Evolutionary conservation across 106 monocot genomes (phyloP).

Genomic region (Agapanthus africanus): DNA sequence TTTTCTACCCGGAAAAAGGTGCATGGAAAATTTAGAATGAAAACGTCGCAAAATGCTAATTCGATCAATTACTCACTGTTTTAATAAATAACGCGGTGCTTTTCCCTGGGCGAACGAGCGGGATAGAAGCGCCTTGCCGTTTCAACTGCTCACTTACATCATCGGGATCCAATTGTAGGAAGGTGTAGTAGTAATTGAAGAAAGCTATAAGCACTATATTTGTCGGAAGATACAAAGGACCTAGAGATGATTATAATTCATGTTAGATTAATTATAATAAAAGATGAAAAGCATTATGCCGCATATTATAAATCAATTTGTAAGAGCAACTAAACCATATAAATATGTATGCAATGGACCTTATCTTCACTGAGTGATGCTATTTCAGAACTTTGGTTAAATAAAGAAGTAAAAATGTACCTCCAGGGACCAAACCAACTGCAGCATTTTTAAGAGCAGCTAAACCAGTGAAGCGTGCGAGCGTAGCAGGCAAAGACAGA

Average conservation of each 20-base stretch:
- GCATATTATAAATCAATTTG: no score
- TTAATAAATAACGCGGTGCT: slow-evolving; percentile 89
- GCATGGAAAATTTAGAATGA: no score
- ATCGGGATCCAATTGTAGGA: slow-evolving; percentile 97
- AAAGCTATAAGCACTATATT: slow-evolving; percentile 94
- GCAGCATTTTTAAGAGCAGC: slow-evolving; percentile 83
- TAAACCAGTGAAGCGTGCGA: slow-evolving; percentile 89
- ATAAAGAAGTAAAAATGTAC: slow-evolving; percentile 25
- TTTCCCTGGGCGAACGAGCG: slow-evolving; percentile 90
- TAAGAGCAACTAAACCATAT: no score
- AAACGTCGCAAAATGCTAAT: no score
- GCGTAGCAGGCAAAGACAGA: slow-evolving; percentile 86
- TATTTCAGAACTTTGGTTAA: background rate
- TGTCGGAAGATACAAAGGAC: slow-evolving; percentile 83
- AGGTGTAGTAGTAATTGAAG: slow-evolving; percentile 97
- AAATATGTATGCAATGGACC: no score
- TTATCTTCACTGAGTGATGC: background rate
- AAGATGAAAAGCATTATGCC: no score
- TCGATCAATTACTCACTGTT: slow-evolving; percentile 59
- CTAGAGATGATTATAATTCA: no score
- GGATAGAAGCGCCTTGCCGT: slow-evolving; percentile 97
- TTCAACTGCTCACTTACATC: slow-evolving; percentile 98
- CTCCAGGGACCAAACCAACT: slow-evolving; percentile 84
- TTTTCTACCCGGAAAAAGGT: no score
- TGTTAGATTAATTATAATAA: no score